These are phyloP conservation scores for Exophiala phaeomuriformis DNA, from an alignment of 2,329 filamentous ascomycete genomes.

Conservation along the genomic window DNA sequence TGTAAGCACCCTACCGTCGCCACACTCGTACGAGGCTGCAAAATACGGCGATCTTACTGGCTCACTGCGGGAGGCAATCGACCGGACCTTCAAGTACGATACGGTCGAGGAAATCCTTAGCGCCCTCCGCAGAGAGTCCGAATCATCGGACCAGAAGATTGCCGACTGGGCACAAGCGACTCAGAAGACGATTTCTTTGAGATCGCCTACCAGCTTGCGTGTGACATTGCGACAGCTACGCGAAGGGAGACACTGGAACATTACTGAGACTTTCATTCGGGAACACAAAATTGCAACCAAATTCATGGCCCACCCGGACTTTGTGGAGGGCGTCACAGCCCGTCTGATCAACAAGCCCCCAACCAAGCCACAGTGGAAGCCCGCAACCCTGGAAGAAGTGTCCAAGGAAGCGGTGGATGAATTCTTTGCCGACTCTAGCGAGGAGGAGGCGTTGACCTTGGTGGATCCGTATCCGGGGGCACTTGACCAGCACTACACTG, in stretches of 20 bases:
- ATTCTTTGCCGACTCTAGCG: slow-evolving; percentile 58
- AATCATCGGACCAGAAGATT: slow-evolving; percentile 43
- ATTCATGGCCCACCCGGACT: slow-evolving; percentile 90
- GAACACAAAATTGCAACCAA: slow-evolving; percentile 76
- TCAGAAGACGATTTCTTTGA: slow-evolving; percentile 62
- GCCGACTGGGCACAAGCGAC: slow-evolving; percentile 73
- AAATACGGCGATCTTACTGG: slow-evolving; percentile 50
- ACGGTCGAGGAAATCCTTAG: slow-evolving; percentile 62
- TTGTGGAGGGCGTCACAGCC: slow-evolving; percentile 81
- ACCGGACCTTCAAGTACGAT: slow-evolving; percentile 67
- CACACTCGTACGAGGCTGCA: slow-evolving; percentile 48
- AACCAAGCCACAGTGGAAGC: slow-evolving; percentile 65
- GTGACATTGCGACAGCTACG: slow-evolving; percentile 80
- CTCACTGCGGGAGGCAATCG: slow-evolving; percentile 68
- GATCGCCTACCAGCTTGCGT: slow-evolving; percentile 79
- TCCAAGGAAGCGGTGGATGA: slow-evolving; percentile 50
- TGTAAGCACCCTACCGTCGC: slow-evolving; percentile 66
- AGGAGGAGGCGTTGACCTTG: slow-evolving; percentile 49
- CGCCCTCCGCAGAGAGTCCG: slow-evolving; percentile 51
- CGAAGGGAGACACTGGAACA: slow-evolving; percentile 66
- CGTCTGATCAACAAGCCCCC: slow-evolving; percentile 65
- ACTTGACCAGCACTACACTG: slow-evolving; percentile 50
- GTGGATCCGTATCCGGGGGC: slow-evolving; percentile 41
- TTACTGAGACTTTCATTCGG: slow-evolving; percentile 73
- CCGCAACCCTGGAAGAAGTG: slow-evolving; percentile 63